Conservation (phyloP, 257 asterid genomes). For the Eucommia ulmoides region DNA sequence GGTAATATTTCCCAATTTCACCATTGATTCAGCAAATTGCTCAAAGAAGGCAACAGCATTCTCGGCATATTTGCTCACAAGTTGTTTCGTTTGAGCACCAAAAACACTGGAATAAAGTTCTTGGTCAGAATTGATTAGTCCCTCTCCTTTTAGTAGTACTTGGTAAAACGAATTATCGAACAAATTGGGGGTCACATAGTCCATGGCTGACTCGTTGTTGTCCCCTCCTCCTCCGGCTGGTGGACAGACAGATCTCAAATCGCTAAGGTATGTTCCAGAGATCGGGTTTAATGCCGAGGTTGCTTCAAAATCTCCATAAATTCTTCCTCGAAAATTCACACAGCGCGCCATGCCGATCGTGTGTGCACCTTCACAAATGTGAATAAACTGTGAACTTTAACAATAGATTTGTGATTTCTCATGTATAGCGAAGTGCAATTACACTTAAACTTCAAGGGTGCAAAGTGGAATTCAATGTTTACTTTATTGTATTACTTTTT, state of each 20-base stretch:
- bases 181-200: constrained; percentile 44
- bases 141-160: constrained; percentile 48
- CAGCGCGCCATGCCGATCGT: constrained; percentile 92
- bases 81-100: constrained; percentile 43
- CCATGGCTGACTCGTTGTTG: constrained; percentile 69
- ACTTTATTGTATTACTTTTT: too few relatives aligned
- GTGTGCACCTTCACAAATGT: constrained; percentile 56
- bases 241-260: constrained; percentile 49
- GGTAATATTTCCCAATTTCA: constrained; percentile 68
- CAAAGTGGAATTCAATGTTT: too few relatives aligned
- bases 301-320: constrained; percentile 47
- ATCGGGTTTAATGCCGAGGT: constrained; percentile 34
- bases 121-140: constrained; percentile 65
- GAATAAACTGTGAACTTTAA: not conserved
- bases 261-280: constrained; percentile 32
- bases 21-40: constrained; percentile 84
- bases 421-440: not conserved
- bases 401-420: not conserved
- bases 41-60: constrained; percentile 58
- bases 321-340: constrained; percentile 59
- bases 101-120: constrained; percentile 62
- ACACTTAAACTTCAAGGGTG: too few relatives aligned
- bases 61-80: constrained; percentile 57
- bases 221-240: constrained; percentile 30
- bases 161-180: constrained; percentile 80